Evolutionary conservation across 495 filamentous ascomycete genomes (phyloP).

Genomic region (Jackrogersella multiformis): DNA sequence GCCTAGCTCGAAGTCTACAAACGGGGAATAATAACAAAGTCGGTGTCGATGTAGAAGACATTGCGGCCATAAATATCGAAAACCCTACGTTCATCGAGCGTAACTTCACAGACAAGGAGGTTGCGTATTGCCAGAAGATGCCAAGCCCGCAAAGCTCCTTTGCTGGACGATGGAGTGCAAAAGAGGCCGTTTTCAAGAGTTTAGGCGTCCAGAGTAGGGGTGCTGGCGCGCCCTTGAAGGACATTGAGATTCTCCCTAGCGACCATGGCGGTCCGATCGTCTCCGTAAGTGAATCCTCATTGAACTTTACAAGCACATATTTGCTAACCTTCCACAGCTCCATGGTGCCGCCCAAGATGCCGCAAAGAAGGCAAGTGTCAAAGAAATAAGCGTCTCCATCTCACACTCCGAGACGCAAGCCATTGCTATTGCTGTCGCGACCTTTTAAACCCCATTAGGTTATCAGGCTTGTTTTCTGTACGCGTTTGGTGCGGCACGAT

Average conservation of each 20-base stretch:
- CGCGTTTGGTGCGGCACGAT: slow-evolving; percentile 20
- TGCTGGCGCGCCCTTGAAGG: slow-evolving; percentile 86
- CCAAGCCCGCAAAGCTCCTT: slow-evolving; percentile 80
- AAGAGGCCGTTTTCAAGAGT: slow-evolving; percentile 98
- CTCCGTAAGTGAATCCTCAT: slow-evolving; percentile 67
- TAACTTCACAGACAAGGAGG: slow-evolving; percentile 88
- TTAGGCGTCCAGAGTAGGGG: slow-evolving; percentile 89
- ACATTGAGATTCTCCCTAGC: slow-evolving; percentile 90
- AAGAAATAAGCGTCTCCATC: slow-evolving; percentile 88
- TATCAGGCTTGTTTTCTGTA: slow-evolving; percentile 27
- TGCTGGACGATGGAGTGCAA: slow-evolving; percentile 93
- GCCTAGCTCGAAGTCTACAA: slow-evolving; percentile 76
- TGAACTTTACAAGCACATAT: slow-evolving; percentile 1
- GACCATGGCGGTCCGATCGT: slow-evolving; percentile 84
- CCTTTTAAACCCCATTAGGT: slow-evolving; percentile 58
- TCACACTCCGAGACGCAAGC: slow-evolving; percentile 93
- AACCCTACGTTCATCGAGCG: slow-evolving; percentile 95
- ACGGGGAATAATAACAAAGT: slow-evolving; percentile 76
- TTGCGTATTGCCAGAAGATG: slow-evolving; percentile 84
- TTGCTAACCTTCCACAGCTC: slow-evolving; percentile 68
- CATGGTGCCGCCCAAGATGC: slow-evolving; percentile 83
- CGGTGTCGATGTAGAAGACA: slow-evolving; percentile 90
- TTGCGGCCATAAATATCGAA: slow-evolving; percentile 84
- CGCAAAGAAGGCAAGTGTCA: slow-evolving; percentile 84
- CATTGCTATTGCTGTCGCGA: slow-evolving; percentile 89